A percentile compares a stretch with the other conserved stretches of the same genome.
Conservation (phyloP, 495 filamentous ascomycete species). For the Hyaloscypha hepaticicola region DNA sequence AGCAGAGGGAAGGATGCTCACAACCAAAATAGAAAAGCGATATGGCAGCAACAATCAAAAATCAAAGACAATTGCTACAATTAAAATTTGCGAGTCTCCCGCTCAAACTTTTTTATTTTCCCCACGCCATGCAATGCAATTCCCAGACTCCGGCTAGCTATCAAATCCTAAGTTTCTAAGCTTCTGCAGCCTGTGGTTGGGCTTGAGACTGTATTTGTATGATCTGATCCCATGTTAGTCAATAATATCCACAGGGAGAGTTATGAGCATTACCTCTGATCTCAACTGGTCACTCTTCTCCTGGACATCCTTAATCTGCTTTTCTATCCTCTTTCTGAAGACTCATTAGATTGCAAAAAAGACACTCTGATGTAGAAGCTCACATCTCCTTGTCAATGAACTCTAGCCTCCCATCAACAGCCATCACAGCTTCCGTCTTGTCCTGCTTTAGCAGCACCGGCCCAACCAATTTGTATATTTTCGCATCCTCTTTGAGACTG, state of each 20-base stretch:
- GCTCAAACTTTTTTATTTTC: background rate
- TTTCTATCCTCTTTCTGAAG: conserved; percentile 75
- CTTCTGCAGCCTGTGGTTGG: conserved; percentile 18
- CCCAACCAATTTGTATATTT: conserved; percentile 93
- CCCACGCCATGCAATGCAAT: conserved; percentile 23
- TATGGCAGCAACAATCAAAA: background rate
- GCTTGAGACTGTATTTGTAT: conserved; percentile 30
- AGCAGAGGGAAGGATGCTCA: too few relatives aligned
- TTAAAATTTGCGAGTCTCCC: background rate
- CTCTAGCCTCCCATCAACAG: conserved; percentile 84
- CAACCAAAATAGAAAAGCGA: too few relatives aligned
- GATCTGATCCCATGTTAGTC: conserved; percentile 22
- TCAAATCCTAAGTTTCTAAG: conserved; percentile 2
- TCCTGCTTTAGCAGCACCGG: conserved; percentile 95
- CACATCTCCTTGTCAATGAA: conserved; percentile 96
- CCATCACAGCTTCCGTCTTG: conserved; percentile 78
- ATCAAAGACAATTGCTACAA: background rate
- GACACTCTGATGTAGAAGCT: conserved; percentile 32
- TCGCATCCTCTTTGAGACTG: conserved; percentile 71
- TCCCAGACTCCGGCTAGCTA: conserved; percentile 1
- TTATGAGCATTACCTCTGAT: conserved; percentile 51
- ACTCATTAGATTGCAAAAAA: conserved; percentile 12
- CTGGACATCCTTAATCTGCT: conserved; percentile 74
- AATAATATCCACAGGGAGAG: background rate
- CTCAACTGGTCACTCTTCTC: conserved; percentile 81